Evolutionary conservation across 176 grass and related monocot genomes (phyloP), one percentile per base, ranked within the genome.

Genomic region (Lolium multiflorum): DNA sequence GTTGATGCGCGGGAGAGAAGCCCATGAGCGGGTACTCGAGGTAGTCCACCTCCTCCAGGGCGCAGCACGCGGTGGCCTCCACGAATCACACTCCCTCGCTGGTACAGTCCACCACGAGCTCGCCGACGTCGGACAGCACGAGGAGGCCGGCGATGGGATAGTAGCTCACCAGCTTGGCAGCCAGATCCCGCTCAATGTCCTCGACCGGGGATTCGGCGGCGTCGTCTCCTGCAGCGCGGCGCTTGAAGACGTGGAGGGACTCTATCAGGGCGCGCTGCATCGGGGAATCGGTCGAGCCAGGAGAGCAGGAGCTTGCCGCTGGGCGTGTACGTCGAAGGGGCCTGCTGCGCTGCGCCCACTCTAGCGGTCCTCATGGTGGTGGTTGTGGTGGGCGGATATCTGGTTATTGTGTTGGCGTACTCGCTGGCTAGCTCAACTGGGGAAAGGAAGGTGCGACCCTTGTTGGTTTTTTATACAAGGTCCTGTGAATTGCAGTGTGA

Each of bases 231-330:
- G 7, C 64, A 11, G 76, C 83, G 35, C 85, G 88, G 76, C 87
- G 85, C 77, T 97, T 93, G 95, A 97, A 97, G 81, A 97, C 91
- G 58, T 97, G 95, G 43, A 97, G 90, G 62, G 94, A 97, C 80
- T 97, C 94, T 68, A 97, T 97, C 71, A 97, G 88, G 46, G 94
- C 94, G 20, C 90, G 81, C 83, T 97, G 95, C 4, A 92, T 94
- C 62, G 95, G 95, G 28, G 90, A 94, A 97, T 9, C 95, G 92
- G 68, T 97, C 95, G 11, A 97, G 92, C 95, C 92, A 97, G 63
- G 95, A 97, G 4, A 97, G 90, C 12, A 73, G 69, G 14, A 97
- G 95, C 52, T 25, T 65, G 48, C 90, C 92, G 2, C 74, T 43
- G 9, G 92, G 95, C 9, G 92, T 97, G 3, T 76, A 55, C 59